Evolutionary conservation across 352 stramenopile genomes (phyloP).

Genomic region (Globisporangium splendens): DNA sequence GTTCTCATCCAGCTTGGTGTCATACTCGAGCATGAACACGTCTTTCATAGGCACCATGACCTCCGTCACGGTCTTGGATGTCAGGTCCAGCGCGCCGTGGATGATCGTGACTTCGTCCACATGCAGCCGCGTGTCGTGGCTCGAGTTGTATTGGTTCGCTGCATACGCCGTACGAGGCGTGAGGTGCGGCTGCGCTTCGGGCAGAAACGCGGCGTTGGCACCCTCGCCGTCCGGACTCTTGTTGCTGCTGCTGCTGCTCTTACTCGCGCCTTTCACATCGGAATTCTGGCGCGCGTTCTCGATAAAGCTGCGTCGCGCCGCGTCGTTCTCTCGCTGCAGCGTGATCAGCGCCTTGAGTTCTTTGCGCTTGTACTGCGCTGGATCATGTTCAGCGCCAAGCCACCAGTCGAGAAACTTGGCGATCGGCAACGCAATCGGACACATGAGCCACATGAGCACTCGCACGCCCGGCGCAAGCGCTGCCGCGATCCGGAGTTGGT

Average conservation of each 20-base stretch:
- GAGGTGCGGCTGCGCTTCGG: constrained; percentile 20
- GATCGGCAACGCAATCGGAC: constrained; percentile 91
- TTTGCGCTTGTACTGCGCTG: constrained; percentile 83
- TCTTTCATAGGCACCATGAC: constrained; percentile 84
- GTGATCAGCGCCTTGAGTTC: constrained; percentile 89
- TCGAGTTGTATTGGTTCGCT: constrained; percentile 26
- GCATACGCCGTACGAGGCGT: constrained; percentile 21
- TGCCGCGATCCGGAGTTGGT: constrained; percentile 89
- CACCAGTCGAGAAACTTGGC: constrained; percentile 85
- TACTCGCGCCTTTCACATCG: neutral
- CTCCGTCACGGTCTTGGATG: constrained; percentile 80
- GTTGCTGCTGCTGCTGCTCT: constrained; percentile 1
- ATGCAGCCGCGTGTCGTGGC: constrained; percentile 45
- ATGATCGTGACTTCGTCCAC: constrained; percentile 91
- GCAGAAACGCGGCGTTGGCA: constrained; percentile 7
- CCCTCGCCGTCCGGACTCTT: too few relatives aligned
- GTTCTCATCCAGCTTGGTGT: constrained; percentile 71
- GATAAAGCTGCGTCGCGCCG: constrained; percentile 29
- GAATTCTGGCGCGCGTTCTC: constrained; percentile 18
- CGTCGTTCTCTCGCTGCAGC: constrained; percentile 61
- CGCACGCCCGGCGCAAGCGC: constrained; percentile 81
- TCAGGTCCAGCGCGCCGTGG: constrained; percentile 87
- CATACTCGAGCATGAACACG: constrained; percentile 82
- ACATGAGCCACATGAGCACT: constrained; percentile 84
- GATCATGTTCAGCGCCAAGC: constrained; percentile 75